Evolutionary conservation across 768 basidiomycete genomes (phyloP), one percentile per base, ranked within the genome.

Genomic region (Lactifluus subvellereus): DNA sequence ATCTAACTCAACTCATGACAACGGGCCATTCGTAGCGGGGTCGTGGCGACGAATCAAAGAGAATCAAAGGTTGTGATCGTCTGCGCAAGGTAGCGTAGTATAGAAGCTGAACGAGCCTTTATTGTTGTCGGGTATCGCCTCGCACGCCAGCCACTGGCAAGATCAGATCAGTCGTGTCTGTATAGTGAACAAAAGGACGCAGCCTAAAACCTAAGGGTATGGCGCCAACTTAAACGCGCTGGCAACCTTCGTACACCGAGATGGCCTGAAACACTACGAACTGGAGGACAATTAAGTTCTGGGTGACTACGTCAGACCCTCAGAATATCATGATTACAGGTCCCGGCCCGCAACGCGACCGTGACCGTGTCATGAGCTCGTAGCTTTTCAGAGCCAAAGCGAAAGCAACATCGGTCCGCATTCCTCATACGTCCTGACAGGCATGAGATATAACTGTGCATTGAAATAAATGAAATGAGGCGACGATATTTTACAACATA

Each of bases 401-500:
- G n/a, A 40, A 40, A 40, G 35, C 35, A 37, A 37, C 35, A 37
- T 10, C 35, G 10, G 35, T 10, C 35, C 35, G 6, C 35, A 11
- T 10, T 35, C 35, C 2, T 14, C 20, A 18, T 6, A 6, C 13
- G n/a, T 51, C 18, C 40, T 22, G 49, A 59, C 32, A 33, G n/a
- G 33, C 33, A 60, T 47, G 14, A 35, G 7, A 53, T 45, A 27
- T 54, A 50, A 51, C 14, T 43, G 37, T 64, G 52, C 45, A 64
- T 59, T 49, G 7, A 37, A 37, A 49, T 54, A 50, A 10, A 49
- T 60, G 54, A 42, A 40, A 54, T 37, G 63, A 51, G 48, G 56
- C 33, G 13, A 22, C 22, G 48, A 60, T 60, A 64, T 20, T 60
- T 60, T 64, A 64, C 63, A 64, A 37, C 48, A 60, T 64, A 56